Percentiles rank a stretch among this genome's conserved stretches.
phyloP scores from a whole-genome alignment of 129 eudicot genomes.

The Lonicera japonica region DNA sequence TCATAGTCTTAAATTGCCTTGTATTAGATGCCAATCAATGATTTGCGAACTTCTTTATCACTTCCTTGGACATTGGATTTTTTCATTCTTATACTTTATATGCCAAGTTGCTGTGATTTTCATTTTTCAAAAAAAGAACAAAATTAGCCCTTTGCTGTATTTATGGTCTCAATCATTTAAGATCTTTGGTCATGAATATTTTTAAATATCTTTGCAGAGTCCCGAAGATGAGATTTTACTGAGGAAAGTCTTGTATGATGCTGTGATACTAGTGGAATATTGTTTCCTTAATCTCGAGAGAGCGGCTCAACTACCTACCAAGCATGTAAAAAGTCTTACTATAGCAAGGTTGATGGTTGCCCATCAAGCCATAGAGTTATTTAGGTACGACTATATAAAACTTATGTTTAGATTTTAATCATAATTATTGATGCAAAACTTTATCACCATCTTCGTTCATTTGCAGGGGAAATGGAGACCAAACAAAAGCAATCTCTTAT shows the following conservation, averaged over 20 bases:
- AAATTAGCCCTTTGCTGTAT: no score
- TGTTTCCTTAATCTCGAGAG: conserved; percentile 50
- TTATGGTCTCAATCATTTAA: neutral
- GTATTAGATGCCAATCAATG: neutral
- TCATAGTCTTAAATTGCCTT: neutral
- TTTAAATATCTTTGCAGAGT: conserved; percentile 42
- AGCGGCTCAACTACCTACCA: conserved; percentile 31
- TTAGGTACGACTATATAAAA: conserved; percentile 28
- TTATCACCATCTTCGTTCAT: conserved; percentile 3
- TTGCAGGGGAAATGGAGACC: conserved; percentile 50
- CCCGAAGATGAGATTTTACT: conserved; percentile 39
- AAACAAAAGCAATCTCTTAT: conserved; percentile 47
- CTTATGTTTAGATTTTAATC: neutral
- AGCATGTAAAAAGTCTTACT: conserved; percentile 35
- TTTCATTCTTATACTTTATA: neutral
- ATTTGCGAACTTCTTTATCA: neutral
- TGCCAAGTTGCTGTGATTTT: no score
- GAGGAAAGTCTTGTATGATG: conserved; percentile 59
- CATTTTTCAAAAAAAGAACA: neutral
- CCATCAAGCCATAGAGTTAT: conserved; percentile 54
- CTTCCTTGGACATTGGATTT: neutral
- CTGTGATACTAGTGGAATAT: conserved; percentile 55
- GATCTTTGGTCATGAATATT: neutral
- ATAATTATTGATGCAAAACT: neutral
- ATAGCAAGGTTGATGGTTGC: conserved; percentile 58